A percentile compares a stretch with the other conserved stretches of the same genome.
phyloP scores from a whole-genome alignment of 176 grass and related monocot genomes.

The sorghum (Sorghum bicolor) region DNA sequence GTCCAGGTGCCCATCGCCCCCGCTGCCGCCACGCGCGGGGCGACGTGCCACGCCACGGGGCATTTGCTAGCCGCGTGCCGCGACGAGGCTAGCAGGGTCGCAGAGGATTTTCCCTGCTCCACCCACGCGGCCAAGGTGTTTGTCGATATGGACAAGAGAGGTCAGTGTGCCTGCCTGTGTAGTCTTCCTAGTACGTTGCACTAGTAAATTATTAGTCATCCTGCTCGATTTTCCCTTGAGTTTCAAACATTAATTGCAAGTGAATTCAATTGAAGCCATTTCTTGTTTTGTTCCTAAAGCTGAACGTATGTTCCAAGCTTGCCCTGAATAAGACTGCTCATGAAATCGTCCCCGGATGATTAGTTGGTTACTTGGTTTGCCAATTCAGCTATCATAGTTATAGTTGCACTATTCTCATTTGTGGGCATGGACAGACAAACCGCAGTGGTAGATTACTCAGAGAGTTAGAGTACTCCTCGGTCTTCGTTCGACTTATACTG shows the following conservation, averaged over 20 bases:
- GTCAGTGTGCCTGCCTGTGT: conserved; percentile 33
- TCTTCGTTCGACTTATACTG: neutral
- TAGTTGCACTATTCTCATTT: neutral
- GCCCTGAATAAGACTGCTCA: neutral
- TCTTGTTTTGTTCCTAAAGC: neutral
- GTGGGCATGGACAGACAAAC: neutral
- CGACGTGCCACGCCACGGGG: neutral
- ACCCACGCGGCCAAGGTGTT: conserved; percentile 47
- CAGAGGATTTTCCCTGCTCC: conserved; percentile 45
- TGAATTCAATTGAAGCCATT: neutral
- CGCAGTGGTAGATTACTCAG: neutral
- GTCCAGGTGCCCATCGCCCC: conserved; percentile 72
- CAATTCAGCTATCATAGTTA: neutral
- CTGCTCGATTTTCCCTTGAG: neutral
- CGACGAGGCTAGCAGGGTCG: conserved; percentile 55
- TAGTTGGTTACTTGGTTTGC: neutral
- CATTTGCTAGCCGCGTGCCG: conserved; percentile 49
- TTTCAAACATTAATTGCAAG: neutral
- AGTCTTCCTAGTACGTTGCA: neutral
- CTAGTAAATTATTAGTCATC: neutral
- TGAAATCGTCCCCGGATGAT: neutral
- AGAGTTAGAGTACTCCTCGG: neutral
- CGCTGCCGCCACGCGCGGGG: neutral
- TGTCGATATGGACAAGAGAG: conserved; percentile 62
- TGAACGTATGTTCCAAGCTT: neutral